A percentile compares a stretch with the other conserved stretches of the same genome.
Conservation (phyloP, 768 basidiomycete species). For the Mycena filopes region DNA sequence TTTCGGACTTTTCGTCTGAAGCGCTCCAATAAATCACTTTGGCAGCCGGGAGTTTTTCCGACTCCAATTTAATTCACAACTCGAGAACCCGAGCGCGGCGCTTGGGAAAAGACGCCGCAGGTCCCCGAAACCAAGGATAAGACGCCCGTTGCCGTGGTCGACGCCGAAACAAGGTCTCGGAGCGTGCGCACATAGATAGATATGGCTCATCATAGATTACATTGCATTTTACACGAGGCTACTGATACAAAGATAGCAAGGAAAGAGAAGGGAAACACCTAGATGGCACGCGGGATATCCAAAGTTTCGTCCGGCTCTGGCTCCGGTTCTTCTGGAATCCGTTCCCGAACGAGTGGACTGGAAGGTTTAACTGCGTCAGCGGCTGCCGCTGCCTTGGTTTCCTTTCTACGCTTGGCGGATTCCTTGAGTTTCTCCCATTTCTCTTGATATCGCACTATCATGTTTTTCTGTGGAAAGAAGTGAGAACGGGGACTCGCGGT, state of each 20-base stretch:
- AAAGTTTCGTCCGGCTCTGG: conserved; percentile 53
- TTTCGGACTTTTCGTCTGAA: conserved; percentile 75
- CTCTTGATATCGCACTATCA: conserved; percentile 86
- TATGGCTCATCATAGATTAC: conserved; percentile 6
- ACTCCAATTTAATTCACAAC: not conserved
- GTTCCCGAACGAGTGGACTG: conserved; percentile 63
- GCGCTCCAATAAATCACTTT: conserved; percentile 16
- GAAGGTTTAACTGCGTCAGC: conserved; percentile 39
- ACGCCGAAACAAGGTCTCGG: conserved; percentile 1
- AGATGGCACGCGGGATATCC: conserved; percentile 16
- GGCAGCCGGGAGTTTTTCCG: not conserved
- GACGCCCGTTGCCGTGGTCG: conserved; percentile 8
- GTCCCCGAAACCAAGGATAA: conserved; percentile 3
- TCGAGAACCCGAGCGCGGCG: too few relatives aligned
- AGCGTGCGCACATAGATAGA: conserved; percentile 1
- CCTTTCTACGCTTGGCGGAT: conserved; percentile 86
- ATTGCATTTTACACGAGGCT: conserved; percentile 7
- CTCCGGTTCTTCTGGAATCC: conserved; percentile 79
- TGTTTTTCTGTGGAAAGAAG: conserved; percentile 69
- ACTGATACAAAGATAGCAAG: conserved; percentile 24
- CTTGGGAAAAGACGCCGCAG: too few relatives aligned
- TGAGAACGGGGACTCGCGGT: conserved; percentile 4
- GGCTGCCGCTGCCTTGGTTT: conserved; percentile 68
- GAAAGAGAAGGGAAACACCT: conserved; percentile 15
- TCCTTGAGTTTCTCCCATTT: conserved; percentile 93